phyloP scores from a whole-genome alignment of 257 asterid genomes.

The Ehretia macrophylla region DNA sequence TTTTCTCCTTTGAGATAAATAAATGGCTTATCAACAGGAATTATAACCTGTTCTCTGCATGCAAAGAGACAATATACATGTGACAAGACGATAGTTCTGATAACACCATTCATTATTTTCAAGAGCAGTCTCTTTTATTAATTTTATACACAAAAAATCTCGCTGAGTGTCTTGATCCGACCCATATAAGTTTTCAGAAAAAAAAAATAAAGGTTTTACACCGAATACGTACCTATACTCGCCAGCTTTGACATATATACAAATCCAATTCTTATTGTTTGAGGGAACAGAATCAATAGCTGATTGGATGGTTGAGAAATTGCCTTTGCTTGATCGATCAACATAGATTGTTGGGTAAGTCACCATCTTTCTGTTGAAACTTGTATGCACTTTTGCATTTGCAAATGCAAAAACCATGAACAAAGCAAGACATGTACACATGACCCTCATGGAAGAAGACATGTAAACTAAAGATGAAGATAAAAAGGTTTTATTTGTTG shows the following conservation, averaged over 20 bases:
- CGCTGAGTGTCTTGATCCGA: too few species aligned
- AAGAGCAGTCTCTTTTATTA: too few species aligned
- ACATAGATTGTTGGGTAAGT: constrained; percentile 23
- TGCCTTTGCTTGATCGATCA: constrained; percentile 22
- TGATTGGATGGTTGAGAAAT: constrained; percentile 40
- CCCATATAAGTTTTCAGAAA: not conserved
- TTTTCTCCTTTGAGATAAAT: constrained; percentile 51
- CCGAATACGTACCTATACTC: constrained; percentile 29
- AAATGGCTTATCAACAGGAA: constrained; percentile 46
- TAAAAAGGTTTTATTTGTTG: not conserved
- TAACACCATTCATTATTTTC: not conserved
- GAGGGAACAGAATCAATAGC: constrained; percentile 50
- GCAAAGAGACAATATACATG: not conserved
- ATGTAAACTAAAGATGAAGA: constrained; percentile 13
- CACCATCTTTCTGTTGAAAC: not conserved
- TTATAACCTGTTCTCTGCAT: constrained; percentile 49
- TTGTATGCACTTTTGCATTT: constrained; percentile 6
- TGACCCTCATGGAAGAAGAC: not conserved
- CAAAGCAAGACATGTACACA: constrained; percentile 10
- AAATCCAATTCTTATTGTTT: constrained; percentile 37
- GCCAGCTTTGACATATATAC: constrained; percentile 46
- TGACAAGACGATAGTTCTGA: not conserved
- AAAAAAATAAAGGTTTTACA: not conserved
- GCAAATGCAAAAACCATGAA: constrained; percentile 1
- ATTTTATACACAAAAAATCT: too few species aligned